Conservation (phyloP, 768 basidiomycete species). For the Favolaschia claudopus region DNA sequence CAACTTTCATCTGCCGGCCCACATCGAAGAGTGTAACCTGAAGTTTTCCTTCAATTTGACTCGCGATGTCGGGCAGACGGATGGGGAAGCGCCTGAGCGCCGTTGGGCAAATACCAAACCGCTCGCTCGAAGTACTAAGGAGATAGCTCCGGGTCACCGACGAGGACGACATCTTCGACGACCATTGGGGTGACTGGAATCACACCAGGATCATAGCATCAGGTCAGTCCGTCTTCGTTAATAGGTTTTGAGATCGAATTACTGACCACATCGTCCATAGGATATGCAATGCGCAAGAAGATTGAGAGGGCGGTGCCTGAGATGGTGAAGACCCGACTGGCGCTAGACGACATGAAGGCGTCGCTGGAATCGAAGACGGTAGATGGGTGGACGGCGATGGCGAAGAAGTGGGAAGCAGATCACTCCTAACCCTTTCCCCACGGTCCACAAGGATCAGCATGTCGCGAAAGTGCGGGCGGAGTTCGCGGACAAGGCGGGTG, state of each 20-base stretch:
- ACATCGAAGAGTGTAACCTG: slow-evolving; percentile 24
- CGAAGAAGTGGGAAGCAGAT: slow-evolving; percentile 16
- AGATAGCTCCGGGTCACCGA: slow-evolving; percentile 40
- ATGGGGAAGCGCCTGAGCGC: slow-evolving; percentile 41
- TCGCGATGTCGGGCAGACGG: slow-evolving; percentile 43
- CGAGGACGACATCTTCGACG: background rate
- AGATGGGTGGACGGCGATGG: background rate
- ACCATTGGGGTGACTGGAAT: slow-evolving; percentile 8
- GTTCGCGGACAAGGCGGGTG: slow-evolving; percentile 24
- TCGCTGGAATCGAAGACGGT: background rate
- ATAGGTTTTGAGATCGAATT: too few species aligned
- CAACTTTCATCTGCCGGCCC: slow-evolving; percentile 36
- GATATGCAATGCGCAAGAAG: background rate
- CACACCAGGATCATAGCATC: background rate
- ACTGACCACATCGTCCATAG: too few species aligned
- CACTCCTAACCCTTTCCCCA: slow-evolving; percentile 16
- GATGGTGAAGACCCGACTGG: background rate
- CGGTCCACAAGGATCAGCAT: background rate
- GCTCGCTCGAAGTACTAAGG: slow-evolving; percentile 39
- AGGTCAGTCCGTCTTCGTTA: too few species aligned
- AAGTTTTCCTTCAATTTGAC: slow-evolving; percentile 33
- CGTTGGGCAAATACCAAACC: slow-evolving; percentile 41
- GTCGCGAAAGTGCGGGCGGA: slow-evolving; percentile 20
- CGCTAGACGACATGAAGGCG: background rate
- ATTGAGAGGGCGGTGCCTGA: background rate